Evolutionary conservation across 1,284 basidiomycete species (phyloP), one percentile per base, ranked within the genome.

Genomic region (Exobasidium rhododendri): DNA sequence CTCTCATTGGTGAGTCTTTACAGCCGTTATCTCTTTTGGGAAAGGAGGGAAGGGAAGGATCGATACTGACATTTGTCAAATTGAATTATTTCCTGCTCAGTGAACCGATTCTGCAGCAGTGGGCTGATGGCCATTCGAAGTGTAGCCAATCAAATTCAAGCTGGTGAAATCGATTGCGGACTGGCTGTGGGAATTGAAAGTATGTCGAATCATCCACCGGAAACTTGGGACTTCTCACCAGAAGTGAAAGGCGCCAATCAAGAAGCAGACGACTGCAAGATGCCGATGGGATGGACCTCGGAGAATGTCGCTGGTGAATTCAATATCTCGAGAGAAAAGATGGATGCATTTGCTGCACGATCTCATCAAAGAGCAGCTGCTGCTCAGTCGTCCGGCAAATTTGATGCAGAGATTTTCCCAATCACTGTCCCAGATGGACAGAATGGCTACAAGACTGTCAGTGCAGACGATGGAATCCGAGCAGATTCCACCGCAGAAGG

Each of bases 231-330:
- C n/a, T 66, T 73, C 59, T 64, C 61, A 24, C 62, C 67, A n/a
- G 71, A 73, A 51, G 56, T 76, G 10, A 56, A 32, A 52, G 58
- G 50, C 24, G n/a, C 51, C 2, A 64, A 53, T 40, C 69, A 74
- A 59, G 71, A 74, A 49, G 74, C 74, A 0, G 64, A 66, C 24
- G 74, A 76, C 54, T 76, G 74, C 61, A 65, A 63, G 53, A 87
- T 86, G 80, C 88, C 88, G 26, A 92, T 92, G 90, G 89, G 90
- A 10, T 91, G 90, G 90, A 91, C 91, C 1, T 88, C 89, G 2
- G 91, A 93, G 78, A 88, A 90, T 62, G 72, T 58, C 30, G 57
- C 57, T 14, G 46, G 46, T 30, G 87, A 94, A 61, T 96, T 90
- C 81, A 84, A 86, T 70, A 85, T 97, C 70, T 85, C 88, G 24